Percentiles rank a stretch among this genome's conserved stretches.
Evolutionary conservation across 2,329 filamentous ascomycete species (phyloP).

Genomic region (Alternaria panax): DNA sequence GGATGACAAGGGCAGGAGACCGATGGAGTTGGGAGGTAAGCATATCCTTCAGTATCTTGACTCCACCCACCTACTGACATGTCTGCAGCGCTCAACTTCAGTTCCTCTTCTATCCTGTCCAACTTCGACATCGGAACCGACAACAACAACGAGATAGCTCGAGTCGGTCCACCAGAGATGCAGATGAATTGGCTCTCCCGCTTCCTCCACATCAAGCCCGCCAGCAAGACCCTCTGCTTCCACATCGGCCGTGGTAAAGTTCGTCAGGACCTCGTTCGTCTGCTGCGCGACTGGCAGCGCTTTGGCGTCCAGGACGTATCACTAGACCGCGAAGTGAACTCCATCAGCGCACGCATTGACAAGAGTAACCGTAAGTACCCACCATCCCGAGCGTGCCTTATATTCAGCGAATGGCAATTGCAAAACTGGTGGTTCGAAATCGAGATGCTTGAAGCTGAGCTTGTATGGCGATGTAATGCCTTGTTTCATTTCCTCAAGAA

Average conservation of each 20-base stretch:
- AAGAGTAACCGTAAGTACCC: constrained; percentile 75
- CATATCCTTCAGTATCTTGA: background rate
- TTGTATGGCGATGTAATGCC: constrained; percentile 30
- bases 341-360: constrained; percentile 80
- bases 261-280: constrained; percentile 76
- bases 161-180: constrained; percentile 49
- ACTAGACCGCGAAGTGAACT: constrained; percentile 78
- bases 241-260: constrained; percentile 73
- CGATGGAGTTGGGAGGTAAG: constrained; percentile 51
- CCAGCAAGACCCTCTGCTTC: constrained; percentile 77
- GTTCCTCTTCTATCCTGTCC: constrained; percentile 42
- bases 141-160: constrained; percentile 49
- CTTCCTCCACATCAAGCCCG: constrained; percentile 88
- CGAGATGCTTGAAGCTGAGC: constrained; percentile 23
- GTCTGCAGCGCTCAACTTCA: constrained; percentile 32
- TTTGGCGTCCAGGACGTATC: constrained; percentile 83
- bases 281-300: constrained; percentile 79
- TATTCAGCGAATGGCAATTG: constrained; percentile 27
- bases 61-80: constrained; percentile 26
- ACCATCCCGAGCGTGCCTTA: constrained; percentile 11
- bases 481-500: background rate
- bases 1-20: constrained; percentile 47
- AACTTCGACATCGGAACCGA: constrained; percentile 46
- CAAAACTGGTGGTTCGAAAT: constrained; percentile 26
- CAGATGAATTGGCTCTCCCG: constrained; percentile 83